Evolutionary conservation across 345 rosid species (phyloP), one percentile per base, ranked within the genome.

Genomic region (Syzygium aromaticum): DNA sequence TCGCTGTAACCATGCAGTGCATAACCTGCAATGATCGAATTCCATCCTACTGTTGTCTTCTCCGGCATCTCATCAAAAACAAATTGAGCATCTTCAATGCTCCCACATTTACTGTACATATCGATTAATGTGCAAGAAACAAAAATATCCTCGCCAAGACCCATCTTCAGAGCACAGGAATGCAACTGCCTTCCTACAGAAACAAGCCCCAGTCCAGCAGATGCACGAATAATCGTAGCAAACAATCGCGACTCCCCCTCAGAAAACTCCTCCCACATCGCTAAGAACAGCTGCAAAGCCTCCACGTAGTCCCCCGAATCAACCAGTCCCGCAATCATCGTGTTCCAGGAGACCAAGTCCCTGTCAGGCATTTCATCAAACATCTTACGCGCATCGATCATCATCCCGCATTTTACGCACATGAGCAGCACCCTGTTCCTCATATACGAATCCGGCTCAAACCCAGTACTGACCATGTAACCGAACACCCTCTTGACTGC

Each of bases 91-190:
- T 96, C 97, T 54, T 92, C 95, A 85, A 96, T 91, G 87, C 94
- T 92, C 51, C 99, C 99, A 52, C 99, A 96, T 89, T 96, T 97
- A 73, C 96, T 90, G 87, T 97, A 97, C 99, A 96, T 96, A 89
- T 97, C 95, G 22, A 96, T 94, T 92, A 97, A 87, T 4, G 97
- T 95, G 86, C 98, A 95, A 3, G 95, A 92, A 38, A 97, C 92
- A 90, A 94, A 97, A n/a, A 90, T 88, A 85, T 96, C 90, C 78
- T 90, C 90, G 49, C 86, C 88, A 6, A 88, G 84, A 83, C 93
- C 94, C 93, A 93, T 78, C 89, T 94, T 97, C 93, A 94, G 85
- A 2, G 92, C 93, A 88, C 93, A 94, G 1, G 95, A 92, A 67
- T 97, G 99, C 49, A 97, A 83, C 85, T 97, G 98, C 89, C 90